A percentile compares a stretch with the other conserved stretches of the same genome.
Conservation (phyloP, 2,329 filamentous ascomycete species). For the Hypomyces perniciosus region DNA sequence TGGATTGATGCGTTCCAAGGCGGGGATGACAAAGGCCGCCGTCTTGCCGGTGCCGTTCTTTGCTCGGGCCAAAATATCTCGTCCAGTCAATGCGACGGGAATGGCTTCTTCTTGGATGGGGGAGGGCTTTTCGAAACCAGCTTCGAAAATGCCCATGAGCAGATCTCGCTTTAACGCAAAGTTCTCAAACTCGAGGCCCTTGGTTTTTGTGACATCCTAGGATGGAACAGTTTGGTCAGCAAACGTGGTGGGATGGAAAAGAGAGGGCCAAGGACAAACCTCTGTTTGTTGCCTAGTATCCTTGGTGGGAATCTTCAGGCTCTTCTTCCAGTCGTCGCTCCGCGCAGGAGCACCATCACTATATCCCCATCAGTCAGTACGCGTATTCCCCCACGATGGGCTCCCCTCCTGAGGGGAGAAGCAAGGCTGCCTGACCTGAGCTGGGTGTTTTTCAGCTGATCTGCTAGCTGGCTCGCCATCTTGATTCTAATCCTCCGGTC, state of each 20-base stretch:
- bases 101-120: slow-evolving; percentile 99
- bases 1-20: slow-evolving; percentile 91
- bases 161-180: slow-evolving; percentile 92
- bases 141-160: slow-evolving; percentile 99
- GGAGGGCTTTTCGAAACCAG: slow-evolving; percentile 96
- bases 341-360: slow-evolving; percentile 39
- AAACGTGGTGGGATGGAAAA: slow-evolving; percentile 2
- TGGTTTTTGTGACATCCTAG: slow-evolving; percentile 95
- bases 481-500: slow-evolving; percentile 24
- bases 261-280: slow-evolving; percentile 36
- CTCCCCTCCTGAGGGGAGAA: slow-evolving; percentile 5
- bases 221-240: neutral
- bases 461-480: slow-evolving; percentile 42
- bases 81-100: slow-evolving; percentile 87
- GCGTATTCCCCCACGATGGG: slow-evolving; percentile 7
- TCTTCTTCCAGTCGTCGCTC: slow-evolving; percentile 66
- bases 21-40: slow-evolving; percentile 93
- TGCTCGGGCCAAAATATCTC: slow-evolving; percentile 90
- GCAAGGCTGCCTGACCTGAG: slow-evolving; percentile 31
- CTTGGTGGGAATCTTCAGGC: slow-evolving; percentile 63
- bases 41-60: slow-evolving; percentile 99
- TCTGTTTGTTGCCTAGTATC: slow-evolving; percentile 78
- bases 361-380: slow-evolving; percentile 12
- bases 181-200: slow-evolving; percentile 95
- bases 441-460: slow-evolving; percentile 37